Base-by-base conservation (phyloP, 2,329 filamentous ascomycete genomes). In the Cladorrhinum sp. region DNA sequence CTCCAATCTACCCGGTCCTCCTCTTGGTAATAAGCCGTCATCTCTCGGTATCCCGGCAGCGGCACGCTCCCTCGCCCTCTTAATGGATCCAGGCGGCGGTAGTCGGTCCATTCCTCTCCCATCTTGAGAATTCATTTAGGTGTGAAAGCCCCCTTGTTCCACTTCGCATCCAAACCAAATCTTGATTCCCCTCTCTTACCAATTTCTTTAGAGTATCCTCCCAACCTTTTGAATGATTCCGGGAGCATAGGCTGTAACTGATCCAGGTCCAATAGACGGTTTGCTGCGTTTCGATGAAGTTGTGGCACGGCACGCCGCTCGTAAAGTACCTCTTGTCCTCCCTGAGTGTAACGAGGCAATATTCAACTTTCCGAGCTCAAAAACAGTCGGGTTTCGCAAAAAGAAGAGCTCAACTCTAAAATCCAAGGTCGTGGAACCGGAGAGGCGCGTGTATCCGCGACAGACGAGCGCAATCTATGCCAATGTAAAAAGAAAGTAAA, bases 61-160 rank as follows among this genome's bases (percentile, higher is more conserved):
- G 60, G 79, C 79, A 65, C 76, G 77, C 71, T 86, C 82, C 72
- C 83, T 80, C 42, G 82, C 83, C 70, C 78, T 79, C 72, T 73
- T 80, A 67, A 84, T 78, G 62, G 83, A 84, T 69, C 80, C 76
- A 73, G 68, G 66, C 58, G 70, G 70, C 64, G 74, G 68, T 68
- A 74, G 70, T 73, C 74, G 75, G 65, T 83, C 82, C 80, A 80
- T 80, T 66, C 74, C 74, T 72, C 73, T 77, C 74, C 78, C 82
- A 84, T 85, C 73, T 77, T 83, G 78, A 72, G 75, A 77, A 80
- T 77, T 84, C 83, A 85, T 85, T 78, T 79, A 79, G 70, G 66
- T 69, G 64, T 69, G 64, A 67, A 59, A 23, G 63, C 66, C 65
- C 69, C 67, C 65, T 61, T 64, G 54, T 59, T 24, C 64, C 58